Evolutionary conservation across 2,329 filamentous ascomycete species (phyloP), one percentile per base, ranked within the genome.

Genomic region (Hypoxylon sp.): DNA sequence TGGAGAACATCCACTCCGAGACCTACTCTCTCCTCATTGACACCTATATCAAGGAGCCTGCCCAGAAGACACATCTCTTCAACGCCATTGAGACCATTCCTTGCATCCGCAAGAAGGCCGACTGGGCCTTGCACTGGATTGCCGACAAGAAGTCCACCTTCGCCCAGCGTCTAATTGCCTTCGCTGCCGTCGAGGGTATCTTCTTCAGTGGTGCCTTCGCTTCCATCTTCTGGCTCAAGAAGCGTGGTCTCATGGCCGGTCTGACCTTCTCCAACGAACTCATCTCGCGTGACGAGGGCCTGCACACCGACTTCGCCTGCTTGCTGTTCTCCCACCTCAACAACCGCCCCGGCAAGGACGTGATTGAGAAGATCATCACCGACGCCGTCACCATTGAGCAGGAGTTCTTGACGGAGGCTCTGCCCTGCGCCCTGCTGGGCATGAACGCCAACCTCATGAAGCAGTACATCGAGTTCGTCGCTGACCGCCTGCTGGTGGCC

Each of bases 1-100:
- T 99, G 93, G 96, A 99, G 88, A 99, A 99, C 85, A 97, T 99
- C 78, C 96, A 99, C 88, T 98, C 96, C 14, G 96, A 99, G 86
- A 99, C 96, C 60, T 99, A 99, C 89, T 98, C 95, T 19, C 91
- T 99, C 36, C 90, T 99, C 79, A 99, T 99, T 80, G 96, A 99
- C 82, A 98, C 95, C 70, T 99, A 99, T 83, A 97, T 99, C 85
- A 98, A 97, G 87, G 96, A 99, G 86, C 92, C 93, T 70, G 92
- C 92, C 80, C 95, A 99, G 86, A 91, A 93, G 75, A 92, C 89
- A 69, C 94, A 98, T 80, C 91, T 99, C 63, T 98, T 99, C 85
- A 97, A 99, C 78, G 96, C 96, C 76, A 97, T 99, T 82, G 96
- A 99, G 74, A 99, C 95, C 79, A 99, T 99, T 80, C 96, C 96